Evolutionary conservation across 495 filamentous ascomycete species (phyloP).

Genomic region (Thermothielavioides terrestris): DNA sequence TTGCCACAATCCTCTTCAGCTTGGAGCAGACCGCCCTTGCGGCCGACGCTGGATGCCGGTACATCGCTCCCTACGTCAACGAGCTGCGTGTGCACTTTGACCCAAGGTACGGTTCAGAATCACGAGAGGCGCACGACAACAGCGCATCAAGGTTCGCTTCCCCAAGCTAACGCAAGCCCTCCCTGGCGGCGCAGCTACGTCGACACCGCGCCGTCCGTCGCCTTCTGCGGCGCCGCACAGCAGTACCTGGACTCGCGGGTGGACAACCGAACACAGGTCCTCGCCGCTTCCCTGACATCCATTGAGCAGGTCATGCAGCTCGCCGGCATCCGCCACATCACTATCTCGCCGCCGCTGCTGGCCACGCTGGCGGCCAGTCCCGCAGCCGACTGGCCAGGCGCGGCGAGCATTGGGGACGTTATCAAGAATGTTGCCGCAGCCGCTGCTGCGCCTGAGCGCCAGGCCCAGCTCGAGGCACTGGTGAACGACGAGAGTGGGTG

Average conservation of each 20-base stretch:
- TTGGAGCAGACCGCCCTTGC: conserved; percentile 50
- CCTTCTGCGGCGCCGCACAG: conserved; percentile 45
- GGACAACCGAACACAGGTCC: conserved; percentile 41
- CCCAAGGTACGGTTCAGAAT: conserved; percentile 28
- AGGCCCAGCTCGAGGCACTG: conserved; percentile 11
- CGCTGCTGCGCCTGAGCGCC: conserved; percentile 8
- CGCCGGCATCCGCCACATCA: conserved; percentile 50
- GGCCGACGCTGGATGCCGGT: conserved; percentile 47
- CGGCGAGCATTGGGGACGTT: conserved; percentile 13
- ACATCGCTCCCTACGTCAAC: conserved; percentile 57
- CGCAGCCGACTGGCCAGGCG: conserved; percentile 16
- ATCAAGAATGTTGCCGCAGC: conserved; percentile 29
- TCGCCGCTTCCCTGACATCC: conserved; percentile 49
- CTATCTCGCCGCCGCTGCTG: conserved; percentile 46
- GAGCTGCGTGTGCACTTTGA: conserved; percentile 56
- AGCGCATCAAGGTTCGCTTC: too few species aligned
- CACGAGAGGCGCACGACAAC: too few species aligned
- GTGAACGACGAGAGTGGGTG: conserved; percentile 38
- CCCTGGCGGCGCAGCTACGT: conserved; percentile 37
- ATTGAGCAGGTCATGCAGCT: conserved; percentile 49
- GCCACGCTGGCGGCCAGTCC: conserved; percentile 35
- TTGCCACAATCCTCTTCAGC: conserved; percentile 56
- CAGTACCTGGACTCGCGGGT: conserved; percentile 38
- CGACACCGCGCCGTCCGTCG: conserved; percentile 39
- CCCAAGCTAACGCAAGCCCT: too few species aligned